Base-by-base conservation (phyloP, 352 stramenopile species). In the Phytophthora citricola region DNA sequence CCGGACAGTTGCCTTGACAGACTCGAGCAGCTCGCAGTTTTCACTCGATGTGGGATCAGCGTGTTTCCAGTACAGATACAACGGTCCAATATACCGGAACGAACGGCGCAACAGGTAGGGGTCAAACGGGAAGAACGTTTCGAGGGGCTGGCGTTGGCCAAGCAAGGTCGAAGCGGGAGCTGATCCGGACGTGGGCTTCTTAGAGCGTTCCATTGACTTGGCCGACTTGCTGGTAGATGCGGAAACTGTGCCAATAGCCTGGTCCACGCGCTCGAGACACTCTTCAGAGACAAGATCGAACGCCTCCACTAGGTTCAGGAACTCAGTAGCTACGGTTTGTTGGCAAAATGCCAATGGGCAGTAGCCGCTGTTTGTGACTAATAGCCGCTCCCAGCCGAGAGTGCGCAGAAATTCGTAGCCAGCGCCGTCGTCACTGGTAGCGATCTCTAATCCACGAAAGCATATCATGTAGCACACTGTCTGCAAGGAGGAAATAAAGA, bases 401-500 rank as follows among this genome's bases (percentile, higher is more conserved):
- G 69, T 91, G 7, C 85, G 85, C 66, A 95, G 60, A 53, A 93
- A 95, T 11, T 90, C 83, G 60, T 94, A 95, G 22, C 87, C 80
- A 26, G 62, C 63, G 11, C 71, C 67, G 27, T 84, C 80, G 22
- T 87, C 79, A 29, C 55, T 78, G 46, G 89, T 72, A 73, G 91
- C 71, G 49, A 98, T 79, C 66, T 96, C 88, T 36, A 93, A 74
- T n/a, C 95, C 96, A 36, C 95, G 89, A 69, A 99, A 99, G 69
- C 96, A 99, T 73, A 99, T 85, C 41, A 99, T 91, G 78, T 99
- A 99, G 79, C 98, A 99, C 36, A 97, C 93, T 14, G 97, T 97
- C 76, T 99, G 97, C 36, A 98, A 73, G 40, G 85, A 89, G 0
- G 83, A 92, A 51, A 93, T 83, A 71, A 83, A 93, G 51, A 89